Base-by-base conservation (phyloP, 2,329 filamentous ascomycete genomes). In the Ceratocystis ficicola region DNA sequence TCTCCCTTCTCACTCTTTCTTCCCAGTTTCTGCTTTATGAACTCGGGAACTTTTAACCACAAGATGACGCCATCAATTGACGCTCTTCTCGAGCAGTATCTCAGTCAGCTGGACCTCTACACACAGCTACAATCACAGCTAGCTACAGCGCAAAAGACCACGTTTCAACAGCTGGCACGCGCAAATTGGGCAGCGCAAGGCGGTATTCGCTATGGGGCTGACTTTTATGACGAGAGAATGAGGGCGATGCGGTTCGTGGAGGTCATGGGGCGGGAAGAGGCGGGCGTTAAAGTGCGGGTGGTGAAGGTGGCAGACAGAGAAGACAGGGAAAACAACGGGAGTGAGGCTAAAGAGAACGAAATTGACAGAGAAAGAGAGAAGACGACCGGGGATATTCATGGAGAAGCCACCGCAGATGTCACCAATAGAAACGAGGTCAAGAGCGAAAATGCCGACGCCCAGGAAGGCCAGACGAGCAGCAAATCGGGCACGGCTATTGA, bases 201-300 rank as follows among this genome's bases (percentile, higher is more conserved):
- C 12, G 82, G 85, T 41, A 73, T 83, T 68, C 79, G 83, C 52
- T 91, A 87, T 72, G 88, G 87, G 2, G 80, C 78, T 69, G 86
- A 89, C 70, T 81, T 83, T 71, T 93, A 89, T 72, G 87, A 92
- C 73, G 81, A 84, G 69, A 81, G 88, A 60, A 89, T 90, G 84
- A 84, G 84, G 72, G 86, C 87, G 2, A 75, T 74, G 25, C 76
- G 81, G 64, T 73, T 75, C 65, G 70, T 86, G 36, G 62, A 61
- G 7, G 70, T 73, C 6, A 8, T 22, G 5, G 55, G 36, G 12
- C 20, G 44, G 44, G 62, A 5, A 20, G 10, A 55, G 8, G 44
- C 65, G 3, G 66, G 67, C 20, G 66, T 44, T 2, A 57, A 68
- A 12, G 63, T 67, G 2, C 62, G 25, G 1, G 62, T 63, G 3